Evolutionary conservation across 345 rosid genomes (phyloP).

Genomic region (Heritiera littoralis): DNA sequence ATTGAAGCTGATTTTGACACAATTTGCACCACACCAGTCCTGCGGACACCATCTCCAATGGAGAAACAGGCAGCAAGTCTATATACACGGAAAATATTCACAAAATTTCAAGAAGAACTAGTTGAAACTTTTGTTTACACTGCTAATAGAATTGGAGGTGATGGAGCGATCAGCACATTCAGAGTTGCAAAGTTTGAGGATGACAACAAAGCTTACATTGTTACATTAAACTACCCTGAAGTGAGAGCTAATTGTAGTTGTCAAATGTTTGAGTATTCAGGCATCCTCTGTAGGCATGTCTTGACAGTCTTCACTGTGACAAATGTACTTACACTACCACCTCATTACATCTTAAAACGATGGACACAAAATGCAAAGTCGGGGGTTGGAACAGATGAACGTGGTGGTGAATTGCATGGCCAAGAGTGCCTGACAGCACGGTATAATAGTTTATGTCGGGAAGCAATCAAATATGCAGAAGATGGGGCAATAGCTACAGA

Average conservation of each 20-base stretch:
- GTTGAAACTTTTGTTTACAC: constrained; percentile 97
- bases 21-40: constrained; percentile 63
- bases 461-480: constrained; percentile 83
- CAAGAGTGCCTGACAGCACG: constrained; percentile 55
- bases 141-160: constrained; percentile 80
- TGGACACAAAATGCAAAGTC: constrained; percentile 94
- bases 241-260: constrained; percentile 93
- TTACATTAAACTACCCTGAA: constrained; percentile 71
- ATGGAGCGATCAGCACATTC: constrained; percentile 62
- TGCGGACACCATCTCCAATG: constrained; percentile 98
- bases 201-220: constrained; percentile 72
- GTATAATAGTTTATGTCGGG: constrained; percentile 73
- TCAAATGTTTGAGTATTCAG: constrained; percentile 91
- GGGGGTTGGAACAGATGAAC: constrained; percentile 58
- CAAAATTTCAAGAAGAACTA: constrained; percentile 91
- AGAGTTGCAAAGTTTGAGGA: constrained; percentile 97
- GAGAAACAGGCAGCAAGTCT: constrained; percentile 85
- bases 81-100: constrained; percentile 79
- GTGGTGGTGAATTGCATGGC: constrained; percentile 42
- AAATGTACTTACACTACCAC: constrained; percentile 80
- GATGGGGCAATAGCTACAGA: constrained; percentile 79
- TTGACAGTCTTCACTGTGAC: constrained; percentile 98
- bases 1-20: constrained; percentile 88
- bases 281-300: constrained; percentile 91
- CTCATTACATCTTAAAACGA: constrained; percentile 79